Conservation (phyloP, 768 basidiomycete genomes). For the Mycena alexandri region DNA sequence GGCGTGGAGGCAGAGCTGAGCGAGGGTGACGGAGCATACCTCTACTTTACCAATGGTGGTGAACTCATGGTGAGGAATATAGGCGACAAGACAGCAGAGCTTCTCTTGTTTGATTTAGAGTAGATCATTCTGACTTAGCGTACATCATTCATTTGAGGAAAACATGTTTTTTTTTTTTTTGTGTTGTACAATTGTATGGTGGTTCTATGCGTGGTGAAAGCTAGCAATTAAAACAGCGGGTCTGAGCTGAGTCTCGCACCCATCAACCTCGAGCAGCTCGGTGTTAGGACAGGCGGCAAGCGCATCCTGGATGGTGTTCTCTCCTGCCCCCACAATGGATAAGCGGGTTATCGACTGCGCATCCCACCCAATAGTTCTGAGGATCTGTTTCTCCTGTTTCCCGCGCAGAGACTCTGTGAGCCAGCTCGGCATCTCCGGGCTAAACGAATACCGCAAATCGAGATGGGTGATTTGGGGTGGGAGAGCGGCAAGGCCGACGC, state of each 20-base stretch:
- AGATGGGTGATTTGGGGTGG: slow-evolving; percentile 30
- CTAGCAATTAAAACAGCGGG: too few relatives aligned
- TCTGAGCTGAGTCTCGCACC: neutral
- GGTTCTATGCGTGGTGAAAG: too few relatives aligned
- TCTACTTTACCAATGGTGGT: neutral
- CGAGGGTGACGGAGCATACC: slow-evolving; percentile 70
- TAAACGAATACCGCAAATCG: slow-evolving; percentile 23
- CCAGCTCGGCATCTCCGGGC: slow-evolving; percentile 7
- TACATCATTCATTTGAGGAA: neutral
- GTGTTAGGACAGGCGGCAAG: slow-evolving; percentile 17
- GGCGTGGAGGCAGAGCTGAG: slow-evolving; percentile 65
- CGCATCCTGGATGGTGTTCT: slow-evolving; percentile 8
- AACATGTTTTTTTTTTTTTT: too few relatives aligned
- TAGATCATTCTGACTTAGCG: too few relatives aligned
- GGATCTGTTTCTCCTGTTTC: slow-evolving; percentile 9
- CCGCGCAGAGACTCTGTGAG: slow-evolving; percentile 4
- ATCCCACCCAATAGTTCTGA: slow-evolving; percentile 10
- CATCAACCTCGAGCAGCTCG: neutral
- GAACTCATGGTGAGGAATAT: slow-evolving; percentile 68
- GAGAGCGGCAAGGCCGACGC: slow-evolving; percentile 14
- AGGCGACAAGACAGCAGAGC: slow-evolving; percentile 76
- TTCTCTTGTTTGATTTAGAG: slow-evolving; percentile 85
- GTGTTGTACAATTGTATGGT: too few relatives aligned
- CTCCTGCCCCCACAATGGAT: slow-evolving; percentile 8
- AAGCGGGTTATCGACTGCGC: neutral